Base-by-base conservation (phyloP, 345 rosid genomes). In the Psidium guajava region DNA sequence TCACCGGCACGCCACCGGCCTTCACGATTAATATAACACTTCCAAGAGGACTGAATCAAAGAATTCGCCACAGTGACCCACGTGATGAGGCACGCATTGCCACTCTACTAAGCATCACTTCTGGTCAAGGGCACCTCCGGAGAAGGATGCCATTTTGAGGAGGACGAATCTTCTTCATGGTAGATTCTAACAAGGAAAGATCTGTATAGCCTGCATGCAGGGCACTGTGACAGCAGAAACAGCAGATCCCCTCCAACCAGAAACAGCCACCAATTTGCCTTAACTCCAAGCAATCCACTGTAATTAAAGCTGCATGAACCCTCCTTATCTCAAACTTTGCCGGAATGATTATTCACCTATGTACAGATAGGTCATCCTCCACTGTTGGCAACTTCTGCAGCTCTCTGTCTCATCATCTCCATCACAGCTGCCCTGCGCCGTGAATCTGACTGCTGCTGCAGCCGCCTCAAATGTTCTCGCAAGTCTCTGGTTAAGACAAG, bases 341-440 rank as follows among this genome's bases (percentile, higher is more conserved):
- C 57, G 10, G 61, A 47, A 55, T 18, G 27, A 56, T 56, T 40
- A 77, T 36, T 50, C 40, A 44, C 16, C 28, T 90, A 93, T 92
- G 83, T 89, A 91, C 94, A 90, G 75, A 57, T 51, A 89, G 80
- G 44, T 58, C 91, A 94, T 69, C 94, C 94, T 1, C 93, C 93
- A 89, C 89, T 93, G 83, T 95, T 98, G 85, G 98, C 98, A 83
- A 98, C 98, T 92, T 98, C 99, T 52, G 98, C 99, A 86, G 98
- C 95, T 92, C 99, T 93, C 90, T 96, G 99, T 87, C 99, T 93
- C 99, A 98, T 96, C 99, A 98, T 98, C 93, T 98, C 99, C 98
- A 93, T 98, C 64, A 98, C 99, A 21, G 99, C 99, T 69, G 99
- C 99, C 92, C 99, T 93, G n/a, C 99, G 94, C 64, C 99, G 89